These are phyloP conservation scores for Flaveria trinervia DNA, from an alignment of 129 eudicot species.

Conservation along the genomic window DNA sequence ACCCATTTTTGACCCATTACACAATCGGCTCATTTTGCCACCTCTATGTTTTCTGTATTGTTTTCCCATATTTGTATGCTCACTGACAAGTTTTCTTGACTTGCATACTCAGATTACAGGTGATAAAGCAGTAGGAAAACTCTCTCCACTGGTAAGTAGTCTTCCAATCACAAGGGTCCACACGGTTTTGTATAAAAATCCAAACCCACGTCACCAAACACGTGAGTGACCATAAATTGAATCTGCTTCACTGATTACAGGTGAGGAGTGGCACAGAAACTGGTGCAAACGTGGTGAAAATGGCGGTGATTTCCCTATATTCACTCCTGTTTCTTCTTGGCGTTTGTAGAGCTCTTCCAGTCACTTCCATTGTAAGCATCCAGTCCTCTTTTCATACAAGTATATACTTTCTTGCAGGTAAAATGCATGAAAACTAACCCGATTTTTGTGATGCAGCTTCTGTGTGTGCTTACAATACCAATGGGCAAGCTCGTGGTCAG, in stretches of 20 bases:
- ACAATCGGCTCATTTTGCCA: neutral
- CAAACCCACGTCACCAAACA: constrained; percentile 1
- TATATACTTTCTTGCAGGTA: constrained; percentile 1
- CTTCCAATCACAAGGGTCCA: constrained; percentile 10
- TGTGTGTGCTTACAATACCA: constrained; percentile 71
- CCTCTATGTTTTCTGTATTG: neutral
- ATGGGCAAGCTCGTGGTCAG: constrained; percentile 58
- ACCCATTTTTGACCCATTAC: neutral
- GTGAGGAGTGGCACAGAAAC: constrained; percentile 71
- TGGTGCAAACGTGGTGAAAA: constrained; percentile 67
- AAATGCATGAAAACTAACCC: constrained; percentile 14
- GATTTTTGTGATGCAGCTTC: constrained; percentile 48
- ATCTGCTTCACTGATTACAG: constrained; percentile 33
- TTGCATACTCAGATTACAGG: constrained; percentile 60
- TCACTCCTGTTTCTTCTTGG: constrained; percentile 52
- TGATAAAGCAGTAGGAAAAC: constrained; percentile 73
- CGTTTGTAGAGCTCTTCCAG: constrained; percentile 54
- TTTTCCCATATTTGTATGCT: neutral
- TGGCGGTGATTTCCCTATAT: constrained; percentile 56
- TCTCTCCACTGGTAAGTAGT: constrained; percentile 82
- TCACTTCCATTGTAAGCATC: constrained; percentile 61
- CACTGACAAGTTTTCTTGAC: neutral
- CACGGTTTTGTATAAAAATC: neutral
- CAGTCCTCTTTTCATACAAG: constrained; percentile 1
- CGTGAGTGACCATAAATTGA: neutral